A percentile compares a stretch with the other conserved stretches of the same genome.
Conservation (phyloP, 2,329 filamentous ascomycete species). For the Balansia obtecta region DNA sequence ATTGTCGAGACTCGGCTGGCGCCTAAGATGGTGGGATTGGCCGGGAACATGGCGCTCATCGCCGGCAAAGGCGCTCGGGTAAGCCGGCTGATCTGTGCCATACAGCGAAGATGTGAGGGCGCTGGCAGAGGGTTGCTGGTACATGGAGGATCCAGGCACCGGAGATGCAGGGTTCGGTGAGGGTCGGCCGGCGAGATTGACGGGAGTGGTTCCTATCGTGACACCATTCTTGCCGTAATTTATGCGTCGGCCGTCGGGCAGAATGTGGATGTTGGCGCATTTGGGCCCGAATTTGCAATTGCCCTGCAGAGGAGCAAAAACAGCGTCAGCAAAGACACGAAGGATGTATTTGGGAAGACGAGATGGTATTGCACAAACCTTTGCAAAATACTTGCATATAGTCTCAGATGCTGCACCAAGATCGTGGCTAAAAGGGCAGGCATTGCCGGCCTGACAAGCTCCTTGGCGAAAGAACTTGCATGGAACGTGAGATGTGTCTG, state of each 20-base stretch:
- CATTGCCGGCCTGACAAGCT: slow-evolving; percentile 87
- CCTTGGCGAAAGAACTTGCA: slow-evolving; percentile 99
- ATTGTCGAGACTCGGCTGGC: slow-evolving; percentile 41
- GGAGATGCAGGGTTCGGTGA: slow-evolving; percentile 30
- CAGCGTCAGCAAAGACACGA: background rate
- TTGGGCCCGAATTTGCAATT: slow-evolving; percentile 99
- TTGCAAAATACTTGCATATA: slow-evolving; percentile 97
- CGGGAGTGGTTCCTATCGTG: slow-evolving; percentile 44
- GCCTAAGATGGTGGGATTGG: slow-evolving; percentile 27
- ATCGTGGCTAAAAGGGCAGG: slow-evolving; percentile 94
- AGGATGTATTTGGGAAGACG: too few species aligned
- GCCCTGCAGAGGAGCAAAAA: slow-evolving; percentile 41
- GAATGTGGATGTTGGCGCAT: slow-evolving; percentile 91
- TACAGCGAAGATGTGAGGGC: slow-evolving; percentile 51
- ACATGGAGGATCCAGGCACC: slow-evolving; percentile 22
- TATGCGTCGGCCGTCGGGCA: slow-evolving; percentile 84
- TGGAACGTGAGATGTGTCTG: slow-evolving; percentile 92
- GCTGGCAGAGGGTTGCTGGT: slow-evolving; percentile 49
- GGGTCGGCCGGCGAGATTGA: slow-evolving; percentile 55
- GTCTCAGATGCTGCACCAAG: slow-evolving; percentile 74
- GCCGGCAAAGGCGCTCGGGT: slow-evolving; percentile 25
- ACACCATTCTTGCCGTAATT: slow-evolving; percentile 64
- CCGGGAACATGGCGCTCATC: slow-evolving; percentile 21
- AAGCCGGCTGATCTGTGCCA: slow-evolving; percentile 27
- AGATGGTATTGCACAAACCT: slow-evolving; percentile 43